Conservation (phyloP, 768 basidiomycete species). For the Russula sp. region DNA sequence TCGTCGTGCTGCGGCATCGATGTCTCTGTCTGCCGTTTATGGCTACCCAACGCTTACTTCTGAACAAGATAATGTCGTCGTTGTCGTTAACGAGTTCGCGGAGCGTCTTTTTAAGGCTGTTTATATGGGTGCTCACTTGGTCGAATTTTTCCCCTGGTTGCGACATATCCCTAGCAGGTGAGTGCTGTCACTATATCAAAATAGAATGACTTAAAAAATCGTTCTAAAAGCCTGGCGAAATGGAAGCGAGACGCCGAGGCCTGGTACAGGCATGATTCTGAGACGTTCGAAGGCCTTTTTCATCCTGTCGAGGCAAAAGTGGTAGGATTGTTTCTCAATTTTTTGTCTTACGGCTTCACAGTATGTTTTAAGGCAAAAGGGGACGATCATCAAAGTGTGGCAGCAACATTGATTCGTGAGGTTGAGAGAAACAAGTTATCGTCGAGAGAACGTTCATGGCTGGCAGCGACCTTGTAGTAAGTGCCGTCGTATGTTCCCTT, state of each 20-base stretch:
- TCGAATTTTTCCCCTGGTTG: constrained; percentile 6
- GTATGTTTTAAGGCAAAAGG: not conserved
- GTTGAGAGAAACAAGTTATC: not conserved
- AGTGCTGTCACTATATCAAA: not conserved
- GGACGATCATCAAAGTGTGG: constrained; percentile 2
- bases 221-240: not conserved
- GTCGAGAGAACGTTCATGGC: constrained; percentile 1
- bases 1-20: not conserved
- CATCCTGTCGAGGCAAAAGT: not conserved
- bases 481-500: not conserved
- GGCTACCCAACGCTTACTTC: not conserved
- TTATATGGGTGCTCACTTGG: not conserved
- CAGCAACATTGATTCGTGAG: not conserved
- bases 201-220: too few species aligned
- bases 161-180: constrained; percentile 5
- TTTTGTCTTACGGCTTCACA: not conserved
- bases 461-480: constrained; percentile 1
- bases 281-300: not conserved
- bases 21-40: not conserved
- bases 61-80: not conserved
- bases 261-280: not conserved
- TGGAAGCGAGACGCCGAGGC: constrained; percentile 4
- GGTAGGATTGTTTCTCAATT: not conserved
- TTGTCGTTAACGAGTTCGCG: not conserved
- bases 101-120: not conserved